Evolutionary conservation across 2,329 filamentous ascomycete genomes (phyloP).

Genomic region (Fusarium buharicum): DNA sequence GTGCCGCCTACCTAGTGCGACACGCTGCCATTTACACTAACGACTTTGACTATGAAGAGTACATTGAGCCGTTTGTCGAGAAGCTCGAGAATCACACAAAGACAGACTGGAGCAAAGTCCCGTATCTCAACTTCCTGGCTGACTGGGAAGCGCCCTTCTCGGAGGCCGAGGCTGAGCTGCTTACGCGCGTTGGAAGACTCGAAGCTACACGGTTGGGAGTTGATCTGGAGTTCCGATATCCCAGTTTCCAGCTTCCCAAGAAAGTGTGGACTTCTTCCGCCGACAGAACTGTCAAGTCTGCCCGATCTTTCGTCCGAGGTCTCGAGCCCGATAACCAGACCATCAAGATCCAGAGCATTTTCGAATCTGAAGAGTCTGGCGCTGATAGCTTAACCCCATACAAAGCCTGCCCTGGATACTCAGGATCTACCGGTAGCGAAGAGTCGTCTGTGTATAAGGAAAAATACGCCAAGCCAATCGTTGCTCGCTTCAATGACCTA

Average conservation of each 20-base stretch:
- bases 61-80: conserved; percentile 65
- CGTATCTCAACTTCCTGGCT: conserved; percentile 65
- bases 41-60: conserved; percentile 67
- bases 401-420: conserved; percentile 72
- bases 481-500: conserved; percentile 63
- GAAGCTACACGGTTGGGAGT: conserved; percentile 70
- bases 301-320: conserved; percentile 67
- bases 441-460: conserved; percentile 62
- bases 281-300: conserved; percentile 68
- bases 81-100: conserved; percentile 68
- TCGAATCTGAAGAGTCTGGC: conserved; percentile 66
- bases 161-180: conserved; percentile 65
- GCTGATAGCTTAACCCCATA: conserved; percentile 72
- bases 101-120: conserved; percentile 66
- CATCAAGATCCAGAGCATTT: conserved; percentile 65
- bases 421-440: conserved; percentile 64
- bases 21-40: conserved; percentile 70
- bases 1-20: conserved; percentile 66
- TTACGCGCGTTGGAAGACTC: conserved; percentile 69
- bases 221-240: conserved; percentile 68
- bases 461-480: conserved; percentile 69
- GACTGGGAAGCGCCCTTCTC: conserved; percentile 68
- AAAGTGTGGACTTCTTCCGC: conserved; percentile 72
- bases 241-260: conserved; percentile 61
- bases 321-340: conserved; percentile 63